Conservation (phyloP, 140 eudicot species). For the Stevia rebaudiana region DNA sequence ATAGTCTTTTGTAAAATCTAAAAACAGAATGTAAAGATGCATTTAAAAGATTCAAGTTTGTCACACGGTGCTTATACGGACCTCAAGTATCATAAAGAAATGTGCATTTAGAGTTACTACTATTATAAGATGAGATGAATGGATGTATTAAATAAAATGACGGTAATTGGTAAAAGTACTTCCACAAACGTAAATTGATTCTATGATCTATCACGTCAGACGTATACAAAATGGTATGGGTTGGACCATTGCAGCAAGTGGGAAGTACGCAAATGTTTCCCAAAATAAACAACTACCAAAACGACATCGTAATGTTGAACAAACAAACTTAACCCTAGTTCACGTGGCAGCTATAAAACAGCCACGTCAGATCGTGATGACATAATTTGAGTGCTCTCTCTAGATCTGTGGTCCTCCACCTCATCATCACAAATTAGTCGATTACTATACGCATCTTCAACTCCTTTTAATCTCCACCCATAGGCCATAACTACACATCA, state of each 20-base stretch:
- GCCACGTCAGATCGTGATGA: conserved; percentile 41
- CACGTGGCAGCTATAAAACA: conserved; percentile 31
- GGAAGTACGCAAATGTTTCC: conserved; percentile 21
- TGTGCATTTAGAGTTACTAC: too few relatives aligned
- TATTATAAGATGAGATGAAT: too few relatives aligned
- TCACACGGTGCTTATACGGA: too few relatives aligned
- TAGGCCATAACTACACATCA: neutral
- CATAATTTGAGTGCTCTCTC: conserved; percentile 24
- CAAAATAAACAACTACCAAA: neutral
- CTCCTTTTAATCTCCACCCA: conserved; percentile 7
- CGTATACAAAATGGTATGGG: conserved; percentile 20
- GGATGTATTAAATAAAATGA: neutral
- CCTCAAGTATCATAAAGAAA: too few relatives aligned
- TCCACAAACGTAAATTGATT: conserved; percentile 2
- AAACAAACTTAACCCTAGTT: conserved; percentile 4
- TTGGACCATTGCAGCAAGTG: conserved; percentile 6
- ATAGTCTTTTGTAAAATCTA: too few relatives aligned
- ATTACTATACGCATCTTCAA: conserved; percentile 5
- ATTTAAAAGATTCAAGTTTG: too few relatives aligned
- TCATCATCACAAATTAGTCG: conserved; percentile 11
- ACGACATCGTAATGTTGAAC: conserved; percentile 15
- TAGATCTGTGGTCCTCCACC: conserved; percentile 30
- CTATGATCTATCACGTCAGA: conserved; percentile 20
- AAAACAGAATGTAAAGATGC: too few relatives aligned
- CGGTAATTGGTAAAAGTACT: neutral